A percentile compares a stretch with the other conserved stretches of the same genome.
Evolutionary conservation across 169 alveolate species (phyloP).

Genomic region (Theileria parva): DNA sequence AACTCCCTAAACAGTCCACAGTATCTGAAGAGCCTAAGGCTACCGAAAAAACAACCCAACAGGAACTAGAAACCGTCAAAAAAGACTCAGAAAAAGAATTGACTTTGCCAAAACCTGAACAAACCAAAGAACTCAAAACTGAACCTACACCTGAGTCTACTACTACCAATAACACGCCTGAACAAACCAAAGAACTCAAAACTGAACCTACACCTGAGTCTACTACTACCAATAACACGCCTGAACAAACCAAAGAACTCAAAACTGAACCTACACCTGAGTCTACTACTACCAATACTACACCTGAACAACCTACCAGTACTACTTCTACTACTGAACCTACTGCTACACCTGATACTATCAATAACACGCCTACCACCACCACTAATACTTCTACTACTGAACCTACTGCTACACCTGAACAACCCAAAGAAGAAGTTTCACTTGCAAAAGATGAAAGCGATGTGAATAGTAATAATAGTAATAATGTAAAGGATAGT

Average conservation of each 20-base stretch:
- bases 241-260: conserved; percentile 1
- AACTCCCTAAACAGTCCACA: not conserved
- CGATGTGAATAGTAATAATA: not conserved
- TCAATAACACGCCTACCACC: not conserved
- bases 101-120: not conserved
- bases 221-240: not conserved
- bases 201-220: too few relatives aligned
- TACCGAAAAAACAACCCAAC: not conserved
- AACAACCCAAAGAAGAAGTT: not conserved
- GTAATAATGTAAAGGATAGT: not conserved
- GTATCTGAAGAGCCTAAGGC: conserved; percentile 7
- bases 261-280: not conserved
- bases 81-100: not conserved
- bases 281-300: not conserved
- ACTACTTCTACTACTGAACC: too few relatives aligned
- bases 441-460: not conserved
- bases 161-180: not conserved
- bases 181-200: not conserved
- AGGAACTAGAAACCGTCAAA: conserved; percentile 1
- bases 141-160: not conserved
- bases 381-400: too few relatives aligned
- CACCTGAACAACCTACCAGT: not conserved
- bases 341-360: too few relatives aligned
- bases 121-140: not conserved
- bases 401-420: not conserved